Percentiles rank a stretch among this genome's conserved stretches.
Conservation (phyloP, 192 early-diverging fungal genomes). For the Entomortierella lignicola region DNA sequence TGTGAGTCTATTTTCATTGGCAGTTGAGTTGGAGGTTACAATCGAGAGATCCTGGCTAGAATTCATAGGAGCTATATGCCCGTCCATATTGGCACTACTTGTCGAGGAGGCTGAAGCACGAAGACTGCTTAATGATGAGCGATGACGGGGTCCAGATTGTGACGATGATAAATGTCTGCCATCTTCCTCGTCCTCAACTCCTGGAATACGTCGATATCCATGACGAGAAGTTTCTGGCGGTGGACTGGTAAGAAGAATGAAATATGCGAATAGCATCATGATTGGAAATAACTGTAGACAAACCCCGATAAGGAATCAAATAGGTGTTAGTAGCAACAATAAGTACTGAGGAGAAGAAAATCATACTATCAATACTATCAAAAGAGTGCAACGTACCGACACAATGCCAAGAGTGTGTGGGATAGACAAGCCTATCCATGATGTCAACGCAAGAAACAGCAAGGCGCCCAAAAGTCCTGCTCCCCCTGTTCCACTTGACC, state of each 20-base stretch:
- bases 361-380: too few relatives aligned
- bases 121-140: not conserved
- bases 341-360: too few relatives aligned
- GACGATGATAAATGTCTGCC: slow-evolving; percentile 7
- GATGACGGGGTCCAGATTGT: not conserved
- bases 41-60: not conserved
- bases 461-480: slow-evolving; percentile 55
- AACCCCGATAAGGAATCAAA: too few relatives aligned
- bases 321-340: too few relatives aligned
- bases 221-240: not conserved
- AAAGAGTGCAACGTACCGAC: slow-evolving; percentile 23
- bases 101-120: not conserved
- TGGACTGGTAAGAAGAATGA: slow-evolving; percentile 39
- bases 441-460: slow-evolving; percentile 53
- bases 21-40: not conserved
- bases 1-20: not conserved
- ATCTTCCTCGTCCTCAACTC: not conserved
- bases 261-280: slow-evolving; percentile 49
- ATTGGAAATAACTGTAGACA: slow-evolving; percentile 47
- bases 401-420: slow-evolving; percentile 40
- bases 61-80: not conserved
- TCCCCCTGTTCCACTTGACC: slow-evolving; percentile 58
- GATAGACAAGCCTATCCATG: slow-evolving; percentile 49
- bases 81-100: not conserved
- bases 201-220: slow-evolving; percentile 22